These are phyloP conservation scores for Cajanus cajan DNA, from an alignment of 306 rosid species.

Conservation along the genomic window DNA sequence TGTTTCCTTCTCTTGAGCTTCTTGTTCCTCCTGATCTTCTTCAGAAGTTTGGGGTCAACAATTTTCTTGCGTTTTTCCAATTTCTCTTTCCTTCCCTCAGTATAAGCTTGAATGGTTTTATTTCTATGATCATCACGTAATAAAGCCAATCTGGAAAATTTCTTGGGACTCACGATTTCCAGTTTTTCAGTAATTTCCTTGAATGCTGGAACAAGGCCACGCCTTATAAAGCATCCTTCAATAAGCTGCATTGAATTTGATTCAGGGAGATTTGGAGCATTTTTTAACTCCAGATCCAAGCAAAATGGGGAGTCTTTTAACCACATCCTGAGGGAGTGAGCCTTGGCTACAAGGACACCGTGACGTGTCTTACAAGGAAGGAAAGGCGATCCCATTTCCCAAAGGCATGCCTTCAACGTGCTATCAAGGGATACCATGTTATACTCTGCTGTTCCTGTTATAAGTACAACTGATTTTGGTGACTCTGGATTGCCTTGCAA, in stretches of 20 bases:
- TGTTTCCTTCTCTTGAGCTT: slow-evolving; percentile 46
- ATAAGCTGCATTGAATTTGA: slow-evolving; percentile 75
- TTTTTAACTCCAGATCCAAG: slow-evolving; percentile 88
- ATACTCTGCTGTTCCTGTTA: slow-evolving; percentile 89
- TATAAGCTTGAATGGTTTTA: slow-evolving; percentile 64
- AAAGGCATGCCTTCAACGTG: slow-evolving; percentile 81
- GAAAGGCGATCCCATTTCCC: slow-evolving; percentile 99
- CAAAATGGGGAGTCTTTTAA: slow-evolving; percentile 93
- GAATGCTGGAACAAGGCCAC: slow-evolving; percentile 90
- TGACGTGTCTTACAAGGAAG: slow-evolving; percentile 80
- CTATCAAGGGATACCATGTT: slow-evolving; percentile 82
- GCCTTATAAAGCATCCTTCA: slow-evolving; percentile 81
- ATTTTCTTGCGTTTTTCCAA: slow-evolving; percentile 65
- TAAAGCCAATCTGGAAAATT: slow-evolving; percentile 82
- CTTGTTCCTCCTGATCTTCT: slow-evolving; percentile 50
- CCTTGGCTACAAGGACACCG: slow-evolving; percentile 89
- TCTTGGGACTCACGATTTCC: slow-evolving; percentile 83
- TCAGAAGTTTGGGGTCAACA: slow-evolving; percentile 38
- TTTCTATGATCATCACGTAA: slow-evolving; percentile 77
- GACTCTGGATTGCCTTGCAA: slow-evolving; percentile 90
- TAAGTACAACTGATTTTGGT: slow-evolving; percentile 87
- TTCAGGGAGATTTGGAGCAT: slow-evolving; percentile 60
- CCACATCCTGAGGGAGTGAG: slow-evolving; percentile 98
- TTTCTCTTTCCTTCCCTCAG: slow-evolving; percentile 74
- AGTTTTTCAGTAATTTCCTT: slow-evolving; percentile 72